Percentiles rank a stretch among this genome's conserved stretches.
phyloP scores from a whole-genome alignment of 2,329 filamentous ascomycete species.

The Penicillium sp. region DNA sequence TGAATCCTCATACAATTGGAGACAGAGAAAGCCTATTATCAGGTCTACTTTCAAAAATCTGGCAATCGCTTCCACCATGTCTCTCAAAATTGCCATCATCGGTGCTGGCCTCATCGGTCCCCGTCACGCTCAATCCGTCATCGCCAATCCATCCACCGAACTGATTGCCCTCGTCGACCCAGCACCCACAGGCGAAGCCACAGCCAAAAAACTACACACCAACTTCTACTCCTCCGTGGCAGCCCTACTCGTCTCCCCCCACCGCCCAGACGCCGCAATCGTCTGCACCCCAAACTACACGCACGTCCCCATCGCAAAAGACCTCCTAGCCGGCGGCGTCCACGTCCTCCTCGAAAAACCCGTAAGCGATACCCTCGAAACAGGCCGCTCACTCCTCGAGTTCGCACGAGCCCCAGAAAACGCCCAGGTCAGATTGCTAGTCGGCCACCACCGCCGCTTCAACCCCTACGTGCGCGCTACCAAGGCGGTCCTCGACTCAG shows the following conservation, averaged over 20 bases:
- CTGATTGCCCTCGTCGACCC: conserved; percentile 53
- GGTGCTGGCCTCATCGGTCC: conserved; percentile 55
- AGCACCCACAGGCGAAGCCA: conserved; percentile 37
- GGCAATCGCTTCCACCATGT: conserved; percentile 3
- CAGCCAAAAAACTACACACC: conserved; percentile 43
- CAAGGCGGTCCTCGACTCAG: conserved; percentile 47
- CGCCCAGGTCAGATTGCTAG: conserved; percentile 49
- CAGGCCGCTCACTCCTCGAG: conserved; percentile 25
- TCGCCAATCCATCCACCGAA: conserved; percentile 39
- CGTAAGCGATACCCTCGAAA: conserved; percentile 44
- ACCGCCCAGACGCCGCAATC: conserved; percentile 57
- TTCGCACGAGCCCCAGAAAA: conserved; percentile 22
- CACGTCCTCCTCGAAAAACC: conserved; percentile 63
- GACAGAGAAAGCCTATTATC: not conserved
- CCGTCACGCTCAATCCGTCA: conserved; percentile 51
- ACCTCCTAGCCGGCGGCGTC: conserved; percentile 52
- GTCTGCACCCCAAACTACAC: conserved; percentile 63
- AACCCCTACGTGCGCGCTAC: conserved; percentile 58
- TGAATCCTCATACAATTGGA: not conserved
- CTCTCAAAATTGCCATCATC: conserved; percentile 48
- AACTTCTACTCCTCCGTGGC: conserved; percentile 46
- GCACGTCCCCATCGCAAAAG: conserved; percentile 55
- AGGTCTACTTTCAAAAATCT: not conserved
- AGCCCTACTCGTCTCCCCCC: conserved; percentile 43
- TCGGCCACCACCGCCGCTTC: conserved; percentile 63